Percentiles rank a stretch among this genome's conserved stretches.
These are phyloP conservation scores for Auricularia cornea DNA, from an alignment of 768 basidiomycete genomes.

Conservation along the genomic window DNA sequence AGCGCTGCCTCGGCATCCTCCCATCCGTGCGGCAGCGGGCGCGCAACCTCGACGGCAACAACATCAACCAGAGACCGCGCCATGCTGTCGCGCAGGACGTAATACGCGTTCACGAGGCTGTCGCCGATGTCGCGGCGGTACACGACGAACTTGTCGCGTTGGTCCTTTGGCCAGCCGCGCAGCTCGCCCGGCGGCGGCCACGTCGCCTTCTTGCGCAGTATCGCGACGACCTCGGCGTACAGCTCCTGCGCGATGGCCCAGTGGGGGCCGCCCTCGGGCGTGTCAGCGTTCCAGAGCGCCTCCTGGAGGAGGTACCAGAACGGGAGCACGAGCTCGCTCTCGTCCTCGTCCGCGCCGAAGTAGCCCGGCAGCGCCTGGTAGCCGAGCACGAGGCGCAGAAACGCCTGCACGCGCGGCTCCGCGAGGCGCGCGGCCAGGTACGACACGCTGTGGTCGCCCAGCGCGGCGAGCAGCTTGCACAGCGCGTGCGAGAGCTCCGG, in stretches of 20 bases:
- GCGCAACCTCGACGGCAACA: conserved; percentile 45
- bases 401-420: conserved; percentile 48
- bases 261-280: conserved; percentile 8
- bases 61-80: conserved; percentile 61
- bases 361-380: conserved; percentile 69
- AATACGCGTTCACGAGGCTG: conserved; percentile 83
- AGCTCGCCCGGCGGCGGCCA: conserved; percentile 48
- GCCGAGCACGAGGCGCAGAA: conserved; percentile 60
- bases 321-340: conserved; percentile 76
- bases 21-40: conserved; percentile 48
- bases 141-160: conserved; percentile 61
- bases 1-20: conserved; percentile 84
- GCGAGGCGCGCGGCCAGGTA: conserved; percentile 68
- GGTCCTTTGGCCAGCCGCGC: conserved; percentile 64
- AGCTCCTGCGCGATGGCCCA: conserved; percentile 50
- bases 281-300: conserved; percentile 61
- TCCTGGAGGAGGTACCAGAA: conserved; percentile 94
- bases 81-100: conserved; percentile 80
- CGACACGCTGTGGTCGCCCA: conserved; percentile 79
- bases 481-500: conserved; percentile 54
- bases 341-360: conserved; percentile 77
- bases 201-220: conserved; percentile 62
- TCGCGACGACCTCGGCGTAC: conserved; percentile 68
- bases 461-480: conserved; percentile 70
- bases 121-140: conserved; percentile 84